phyloP scores from a whole-genome alignment of 2,329 filamentous ascomycete species.

The Pseudogymnoascus sp. region DNA sequence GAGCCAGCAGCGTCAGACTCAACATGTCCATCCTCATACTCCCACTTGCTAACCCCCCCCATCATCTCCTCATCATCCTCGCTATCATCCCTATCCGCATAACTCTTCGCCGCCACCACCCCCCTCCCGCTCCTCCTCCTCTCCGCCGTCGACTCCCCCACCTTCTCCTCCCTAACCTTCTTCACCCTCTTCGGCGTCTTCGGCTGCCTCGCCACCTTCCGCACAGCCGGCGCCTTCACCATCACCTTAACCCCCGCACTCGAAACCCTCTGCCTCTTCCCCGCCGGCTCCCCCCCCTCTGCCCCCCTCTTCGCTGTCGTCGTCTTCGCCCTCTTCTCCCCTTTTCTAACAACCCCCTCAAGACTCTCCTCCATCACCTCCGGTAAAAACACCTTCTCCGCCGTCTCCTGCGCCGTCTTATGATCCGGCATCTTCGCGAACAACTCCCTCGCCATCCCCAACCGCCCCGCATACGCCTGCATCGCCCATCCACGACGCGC shows the following conservation, averaged over 20 bases:
- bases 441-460: constrained; percentile 70
- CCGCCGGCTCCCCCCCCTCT: constrained; percentile 10
- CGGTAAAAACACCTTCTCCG: constrained; percentile 75
- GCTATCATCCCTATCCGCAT: constrained; percentile 32
- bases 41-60: constrained; percentile 27
- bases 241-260: constrained; percentile 19
- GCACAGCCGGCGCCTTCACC: constrained; percentile 20
- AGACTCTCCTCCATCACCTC: constrained; percentile 65
- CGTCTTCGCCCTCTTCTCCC: constrained; percentile 48
- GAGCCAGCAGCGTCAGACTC: constrained; percentile 21
- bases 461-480: constrained; percentile 72
- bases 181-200: constrained; percentile 25
- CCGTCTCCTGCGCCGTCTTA: constrained; percentile 72
- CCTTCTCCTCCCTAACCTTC: constrained; percentile 15
- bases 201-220: constrained; percentile 16
- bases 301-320: background rate
- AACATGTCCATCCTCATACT: constrained; percentile 33
- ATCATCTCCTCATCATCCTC: constrained; percentile 34
- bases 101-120: constrained; percentile 30
- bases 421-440: constrained; percentile 70
- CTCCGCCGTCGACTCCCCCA: constrained; percentile 16
- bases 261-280: constrained; percentile 19
- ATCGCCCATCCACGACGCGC: constrained; percentile 80
- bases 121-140: constrained; percentile 30
- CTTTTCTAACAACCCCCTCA: constrained; percentile 55